These are phyloP conservation scores for Datura wrightii DNA, from an alignment of 257 asterid species.

Conservation along the genomic window DNA sequence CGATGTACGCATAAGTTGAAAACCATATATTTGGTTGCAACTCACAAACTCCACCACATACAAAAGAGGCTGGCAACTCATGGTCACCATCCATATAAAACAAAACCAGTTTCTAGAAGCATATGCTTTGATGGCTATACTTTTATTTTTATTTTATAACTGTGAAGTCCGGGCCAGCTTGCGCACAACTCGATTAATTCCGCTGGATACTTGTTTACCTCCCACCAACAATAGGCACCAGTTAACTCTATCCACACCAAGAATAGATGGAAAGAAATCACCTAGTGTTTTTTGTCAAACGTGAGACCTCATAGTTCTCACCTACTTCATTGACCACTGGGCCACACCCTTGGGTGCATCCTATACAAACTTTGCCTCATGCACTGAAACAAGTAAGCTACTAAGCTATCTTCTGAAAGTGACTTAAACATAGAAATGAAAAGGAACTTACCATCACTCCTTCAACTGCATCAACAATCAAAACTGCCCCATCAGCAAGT, in stretches of 20 bases:
- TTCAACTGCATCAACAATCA: slow-evolving; percentile 96
- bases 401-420: slow-evolving; percentile 47
- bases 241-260: no score
- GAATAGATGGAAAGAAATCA: no score
- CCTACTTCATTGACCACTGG: no score
- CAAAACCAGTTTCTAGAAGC: not conserved
- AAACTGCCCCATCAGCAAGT: slow-evolving; percentile 98
- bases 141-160: no score
- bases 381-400: not conserved
- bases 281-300: no score
- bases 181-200: no score
- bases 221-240: no score
- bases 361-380: not conserved
- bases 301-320: no score
- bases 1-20: not conserved
- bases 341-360: not conserved
- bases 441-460: slow-evolving; percentile 81
- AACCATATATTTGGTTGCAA: not conserved
- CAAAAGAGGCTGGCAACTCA: not conserved
- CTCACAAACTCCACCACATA: not conserved
- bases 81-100: not conserved
- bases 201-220: no score
- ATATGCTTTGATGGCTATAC: slow-evolving; percentile 7
- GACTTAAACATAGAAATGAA: not conserved
- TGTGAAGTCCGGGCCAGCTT: no score